Conservation (phyloP, 176 grass and related monocot species). For the Oryza meridionalis region DNA sequence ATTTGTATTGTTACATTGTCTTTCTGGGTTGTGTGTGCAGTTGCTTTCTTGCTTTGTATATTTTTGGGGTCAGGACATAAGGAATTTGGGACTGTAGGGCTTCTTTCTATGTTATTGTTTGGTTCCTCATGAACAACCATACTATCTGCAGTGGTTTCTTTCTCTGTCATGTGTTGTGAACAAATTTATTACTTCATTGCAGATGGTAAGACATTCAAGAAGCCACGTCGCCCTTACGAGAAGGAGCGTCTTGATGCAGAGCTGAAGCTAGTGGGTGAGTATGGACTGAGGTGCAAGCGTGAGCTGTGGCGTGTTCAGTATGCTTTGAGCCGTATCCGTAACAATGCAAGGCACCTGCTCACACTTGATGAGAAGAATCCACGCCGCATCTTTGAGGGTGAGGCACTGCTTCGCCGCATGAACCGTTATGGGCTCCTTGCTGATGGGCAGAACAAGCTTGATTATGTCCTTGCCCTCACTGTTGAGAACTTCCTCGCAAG, state of each 20-base stretch:
- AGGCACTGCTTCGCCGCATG: constrained; percentile 53
- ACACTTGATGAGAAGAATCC: constrained; percentile 55
- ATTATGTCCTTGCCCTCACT: constrained; percentile 55
- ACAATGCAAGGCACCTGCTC: constrained; percentile 50
- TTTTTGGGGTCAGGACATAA: neutral
- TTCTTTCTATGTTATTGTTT: neutral
- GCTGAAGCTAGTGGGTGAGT: constrained; percentile 51
- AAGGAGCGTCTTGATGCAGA: constrained; percentile 49
- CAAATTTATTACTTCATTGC: neutral
- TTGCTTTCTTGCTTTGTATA: neutral
- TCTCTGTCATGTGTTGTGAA: neutral
- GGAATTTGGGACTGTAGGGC: neutral
- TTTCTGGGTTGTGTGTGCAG: neutral
- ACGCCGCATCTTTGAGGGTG: constrained; percentile 48
- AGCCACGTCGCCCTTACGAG: constrained; percentile 36
- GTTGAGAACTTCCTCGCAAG: constrained; percentile 56
- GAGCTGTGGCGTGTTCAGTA: constrained; percentile 56
- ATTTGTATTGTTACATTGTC: too few relatives aligned
- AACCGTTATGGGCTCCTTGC: constrained; percentile 47
- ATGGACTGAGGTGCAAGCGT: constrained; percentile 48
- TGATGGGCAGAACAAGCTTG: constrained; percentile 54
- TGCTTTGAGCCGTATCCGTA: constrained; percentile 47
- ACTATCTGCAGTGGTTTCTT: neutral
- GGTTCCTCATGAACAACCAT: neutral
- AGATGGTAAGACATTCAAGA: constrained; percentile 55